Conservation (phyloP, 345 rosid genomes). For the Heritiera fomes region DNA sequence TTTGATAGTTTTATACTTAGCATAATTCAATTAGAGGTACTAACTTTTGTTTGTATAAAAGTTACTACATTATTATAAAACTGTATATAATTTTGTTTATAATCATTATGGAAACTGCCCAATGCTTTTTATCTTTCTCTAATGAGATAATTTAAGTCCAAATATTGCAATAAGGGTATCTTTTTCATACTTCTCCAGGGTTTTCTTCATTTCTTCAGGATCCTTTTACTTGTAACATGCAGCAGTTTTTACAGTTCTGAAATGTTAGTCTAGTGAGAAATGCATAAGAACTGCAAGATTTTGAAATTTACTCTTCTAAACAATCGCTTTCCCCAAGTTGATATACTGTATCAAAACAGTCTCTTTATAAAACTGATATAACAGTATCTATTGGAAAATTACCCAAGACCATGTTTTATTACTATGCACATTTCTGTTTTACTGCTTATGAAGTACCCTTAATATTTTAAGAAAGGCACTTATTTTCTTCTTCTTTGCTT, state of each 20-base stretch:
- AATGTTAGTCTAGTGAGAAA: no score
- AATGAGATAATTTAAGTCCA: not conserved
- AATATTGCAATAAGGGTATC: not conserved
- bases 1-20: not conserved
- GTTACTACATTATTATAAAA: not conserved
- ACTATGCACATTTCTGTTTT: not conserved
- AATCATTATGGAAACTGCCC: not conserved
- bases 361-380: not conserved
- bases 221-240: not conserved
- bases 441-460: not conserved
- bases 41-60: not conserved
- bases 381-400: not conserved
- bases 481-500: not conserved
- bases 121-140: not conserved
- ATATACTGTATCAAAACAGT: not conserved
- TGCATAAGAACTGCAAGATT: not conserved
- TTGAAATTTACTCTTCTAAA: not conserved
- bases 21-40: not conserved
- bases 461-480: not conserved
- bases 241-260: not conserved
- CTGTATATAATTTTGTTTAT: not conserved
- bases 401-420: not conserved
- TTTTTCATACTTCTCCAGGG: not conserved
- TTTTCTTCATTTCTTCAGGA: not conserved
- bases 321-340: slow-evolving; percentile 2